phyloP scores from a whole-genome alignment of 1,139 yeast species.

The Sugiyamaella pinicola region DNA sequence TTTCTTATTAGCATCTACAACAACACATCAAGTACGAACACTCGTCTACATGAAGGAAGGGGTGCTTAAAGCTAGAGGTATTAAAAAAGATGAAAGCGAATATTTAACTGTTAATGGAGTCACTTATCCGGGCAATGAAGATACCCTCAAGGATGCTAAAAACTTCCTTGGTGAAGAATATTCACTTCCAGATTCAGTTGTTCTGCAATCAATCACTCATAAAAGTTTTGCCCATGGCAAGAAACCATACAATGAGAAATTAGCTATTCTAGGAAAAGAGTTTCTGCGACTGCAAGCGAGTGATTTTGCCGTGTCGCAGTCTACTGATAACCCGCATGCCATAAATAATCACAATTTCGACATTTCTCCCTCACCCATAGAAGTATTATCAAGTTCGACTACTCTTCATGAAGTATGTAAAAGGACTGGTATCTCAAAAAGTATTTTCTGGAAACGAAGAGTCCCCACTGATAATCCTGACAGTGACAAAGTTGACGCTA shows the following conservation, averaged over 20 bases:
- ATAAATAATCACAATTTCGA: slow-evolving; percentile 65
- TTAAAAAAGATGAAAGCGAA: slow-evolving; percentile 73
- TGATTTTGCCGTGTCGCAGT: slow-evolving; percentile 50
- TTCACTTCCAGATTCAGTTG: slow-evolving; percentile 47
- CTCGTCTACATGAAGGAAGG: slow-evolving; percentile 51
- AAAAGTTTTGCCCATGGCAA: slow-evolving; percentile 92
- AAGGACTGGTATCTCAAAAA: slow-evolving; percentile 40
- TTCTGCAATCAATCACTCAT: slow-evolving; percentile 83
- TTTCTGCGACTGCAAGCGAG: slow-evolving; percentile 63
- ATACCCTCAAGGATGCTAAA: slow-evolving; percentile 53
- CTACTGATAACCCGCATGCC: slow-evolving; percentile 43
- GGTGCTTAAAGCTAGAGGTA: slow-evolving; percentile 69
- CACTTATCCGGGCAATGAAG: slow-evolving; percentile 56
- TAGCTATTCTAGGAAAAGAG: slow-evolving; percentile 77
- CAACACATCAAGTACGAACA: slow-evolving; percentile 20
- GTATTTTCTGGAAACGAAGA: slow-evolving; percentile 68
- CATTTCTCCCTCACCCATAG: slow-evolving; percentile 36
- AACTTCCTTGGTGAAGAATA: slow-evolving; percentile 55
- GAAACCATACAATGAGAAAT: slow-evolving; percentile 84
- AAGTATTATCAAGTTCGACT: slow-evolving; percentile 38
- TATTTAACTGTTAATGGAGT: slow-evolving; percentile 61
- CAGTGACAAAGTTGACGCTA: slow-evolving; percentile 11
- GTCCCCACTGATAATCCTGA: slow-evolving; percentile 16
- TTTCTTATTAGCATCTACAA: slow-evolving; percentile 5
- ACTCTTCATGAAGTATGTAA: slow-evolving; percentile 50